phyloP scores from a whole-genome alignment of 495 filamentous ascomycete genomes.

The Amorphotheca resinae region DNA sequence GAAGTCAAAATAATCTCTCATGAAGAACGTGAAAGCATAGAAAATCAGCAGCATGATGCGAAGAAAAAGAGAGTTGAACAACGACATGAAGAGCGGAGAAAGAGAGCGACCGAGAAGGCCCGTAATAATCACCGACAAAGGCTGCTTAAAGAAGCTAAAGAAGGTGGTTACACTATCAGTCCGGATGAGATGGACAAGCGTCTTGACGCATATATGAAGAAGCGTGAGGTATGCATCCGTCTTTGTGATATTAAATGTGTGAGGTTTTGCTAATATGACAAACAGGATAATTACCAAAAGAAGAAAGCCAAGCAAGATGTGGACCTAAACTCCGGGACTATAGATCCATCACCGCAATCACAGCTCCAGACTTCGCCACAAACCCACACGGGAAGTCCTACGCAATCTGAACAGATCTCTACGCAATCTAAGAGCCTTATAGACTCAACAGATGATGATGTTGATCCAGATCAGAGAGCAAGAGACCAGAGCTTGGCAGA shows the following conservation, averaged over 20 bases:
- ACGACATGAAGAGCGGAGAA: slow-evolving; percentile 4
- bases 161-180: slow-evolving; percentile 1
- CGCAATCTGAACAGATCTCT: too few species aligned
- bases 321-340: too few species aligned
- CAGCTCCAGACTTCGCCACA: too few species aligned
- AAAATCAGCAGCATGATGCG: not conserved
- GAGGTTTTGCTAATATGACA: not conserved
- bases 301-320: not conserved
- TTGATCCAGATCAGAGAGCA: not conserved
- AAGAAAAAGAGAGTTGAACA: not conserved
- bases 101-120: slow-evolving; percentile 4
- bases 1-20: not conserved
- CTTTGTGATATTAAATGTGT: not conserved
- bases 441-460: not conserved
- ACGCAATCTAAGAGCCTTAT: too few species aligned
- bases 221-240: slow-evolving; percentile 10
- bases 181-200: slow-evolving; percentile 1
- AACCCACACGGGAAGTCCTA: too few species aligned
- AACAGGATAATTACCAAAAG: not conserved
- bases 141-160: slow-evolving; percentile 4
- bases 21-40: not conserved
- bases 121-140: slow-evolving; percentile 1
- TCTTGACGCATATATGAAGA: slow-evolving; percentile 9
- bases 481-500: not conserved
- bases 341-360: too few species aligned